Percentiles rank a stretch among this genome's conserved stretches.
phyloP scores from a whole-genome alignment of 768 basidiomycete species.

The Tricholoma matsutake region DNA sequence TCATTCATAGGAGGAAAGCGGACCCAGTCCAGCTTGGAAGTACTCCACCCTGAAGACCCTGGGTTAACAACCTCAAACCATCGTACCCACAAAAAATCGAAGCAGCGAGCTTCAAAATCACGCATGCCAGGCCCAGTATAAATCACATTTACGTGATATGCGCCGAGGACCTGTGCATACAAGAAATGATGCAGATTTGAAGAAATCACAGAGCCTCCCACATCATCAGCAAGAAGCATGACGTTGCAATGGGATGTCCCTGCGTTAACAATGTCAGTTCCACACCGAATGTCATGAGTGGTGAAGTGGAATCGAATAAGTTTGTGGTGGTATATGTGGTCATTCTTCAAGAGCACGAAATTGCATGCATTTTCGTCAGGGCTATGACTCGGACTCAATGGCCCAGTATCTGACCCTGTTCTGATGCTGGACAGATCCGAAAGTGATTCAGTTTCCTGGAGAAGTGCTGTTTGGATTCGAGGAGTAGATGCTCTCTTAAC shows the following conservation, averaged over 20 bases:
- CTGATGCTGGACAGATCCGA: too few relatives aligned
- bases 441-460: too few relatives aligned
- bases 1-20: slow-evolving; percentile 16
- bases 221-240: not conserved
- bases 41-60: too few relatives aligned
- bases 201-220: not conserved
- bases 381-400: too few relatives aligned
- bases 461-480: too few relatives aligned
- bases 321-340: too few relatives aligned
- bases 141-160: not conserved
- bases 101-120: not conserved
- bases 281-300: slow-evolving; percentile 2
- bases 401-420: too few relatives aligned
- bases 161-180: not conserved
- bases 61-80: not conserved
- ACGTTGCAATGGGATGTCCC: not conserved
- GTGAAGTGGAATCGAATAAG: slow-evolving; percentile 29
- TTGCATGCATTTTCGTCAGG: too few relatives aligned
- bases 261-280: not conserved
- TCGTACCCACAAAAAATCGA: too few relatives aligned
- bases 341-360: too few relatives aligned
- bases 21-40: slow-evolving; percentile 26
- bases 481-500: too few relatives aligned
- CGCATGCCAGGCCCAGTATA: too few relatives aligned
- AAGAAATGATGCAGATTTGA: not conserved